Evolutionary conservation across 139 green algal genomes (phyloP).

Genomic region (Picochlorum sp.): DNA sequence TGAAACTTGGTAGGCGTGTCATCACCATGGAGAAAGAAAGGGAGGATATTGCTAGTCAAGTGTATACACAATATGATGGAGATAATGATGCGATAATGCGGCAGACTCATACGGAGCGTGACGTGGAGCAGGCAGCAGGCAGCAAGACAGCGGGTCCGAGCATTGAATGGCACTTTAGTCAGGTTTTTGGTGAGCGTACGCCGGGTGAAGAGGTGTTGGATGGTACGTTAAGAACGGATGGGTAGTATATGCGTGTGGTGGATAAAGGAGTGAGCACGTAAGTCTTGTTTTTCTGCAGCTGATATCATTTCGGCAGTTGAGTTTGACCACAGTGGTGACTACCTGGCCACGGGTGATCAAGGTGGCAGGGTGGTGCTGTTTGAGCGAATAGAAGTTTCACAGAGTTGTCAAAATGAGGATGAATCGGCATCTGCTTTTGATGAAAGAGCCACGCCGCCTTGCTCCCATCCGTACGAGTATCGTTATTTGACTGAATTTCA

Average conservation of each 20-base stretch:
- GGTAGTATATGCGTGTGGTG: not conserved
- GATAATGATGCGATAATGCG: not conserved
- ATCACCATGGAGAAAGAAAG: not conserved
- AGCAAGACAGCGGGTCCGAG: not conserved
- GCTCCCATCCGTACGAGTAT: constrained; percentile 58
- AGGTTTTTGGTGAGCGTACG: constrained; percentile 93
- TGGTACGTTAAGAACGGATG: constrained; percentile 36
- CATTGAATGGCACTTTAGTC: constrained; percentile 86
- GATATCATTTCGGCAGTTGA: constrained; percentile 98
- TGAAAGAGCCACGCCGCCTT: constrained; percentile 7
- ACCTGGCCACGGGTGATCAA: constrained; percentile 90
- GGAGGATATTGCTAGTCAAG: not conserved
- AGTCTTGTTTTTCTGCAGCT: constrained; percentile 42
- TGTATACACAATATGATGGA: not conserved
- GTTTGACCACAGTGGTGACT: constrained; percentile 84
- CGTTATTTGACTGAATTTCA: constrained; percentile 98
- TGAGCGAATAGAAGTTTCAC: constrained; percentile 44
- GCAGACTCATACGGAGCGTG: not conserved
- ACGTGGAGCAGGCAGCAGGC: too few species aligned
- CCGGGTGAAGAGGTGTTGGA: constrained; percentile 93
- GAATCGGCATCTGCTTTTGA: constrained; percentile 2
- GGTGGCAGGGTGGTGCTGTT: constrained; percentile 96
- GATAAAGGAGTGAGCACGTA: not conserved
- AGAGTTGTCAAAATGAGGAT: not conserved
- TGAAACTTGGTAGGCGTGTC: too few species aligned